Percentiles rank a stretch among this genome's conserved stretches.
Conservation (phyloP, 257 asterid genomes). For the Rauvolfia tetraphylla region DNA sequence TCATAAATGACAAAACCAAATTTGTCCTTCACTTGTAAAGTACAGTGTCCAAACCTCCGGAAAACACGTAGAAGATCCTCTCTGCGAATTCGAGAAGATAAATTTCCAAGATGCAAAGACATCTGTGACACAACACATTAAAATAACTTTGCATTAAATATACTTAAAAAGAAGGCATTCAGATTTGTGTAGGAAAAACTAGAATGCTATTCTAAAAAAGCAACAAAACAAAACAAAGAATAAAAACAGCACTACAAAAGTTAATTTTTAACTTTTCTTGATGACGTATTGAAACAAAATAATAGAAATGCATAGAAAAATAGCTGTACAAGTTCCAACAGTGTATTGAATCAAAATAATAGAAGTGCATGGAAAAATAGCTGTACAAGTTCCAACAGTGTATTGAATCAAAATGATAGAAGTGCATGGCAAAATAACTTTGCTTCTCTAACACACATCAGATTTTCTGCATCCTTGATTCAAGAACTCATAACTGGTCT, state of each 20-base stretch:
- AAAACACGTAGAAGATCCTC: slow-evolving; percentile 53
- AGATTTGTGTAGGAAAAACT: neutral
- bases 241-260: too few relatives aligned
- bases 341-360: too few relatives aligned
- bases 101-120: slow-evolving; percentile 66
- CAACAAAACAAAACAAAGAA: neutral
- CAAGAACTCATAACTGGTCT: neutral
- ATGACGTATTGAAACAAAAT: too few relatives aligned
- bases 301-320: neutral
- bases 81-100: slow-evolving; percentile 37
- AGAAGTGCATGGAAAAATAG: neutral
- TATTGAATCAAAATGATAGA: neutral
- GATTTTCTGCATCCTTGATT: neutral
- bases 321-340: neutral
- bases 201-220: neutral
- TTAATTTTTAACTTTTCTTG: too few relatives aligned
- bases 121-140: slow-evolving; percentile 33
- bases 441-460: neutral
- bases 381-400: neutral
- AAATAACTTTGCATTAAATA: neutral
- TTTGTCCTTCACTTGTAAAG: slow-evolving; percentile 43
- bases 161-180: neutral
- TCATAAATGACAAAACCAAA: slow-evolving; percentile 60
- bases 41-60: slow-evolving; percentile 58
- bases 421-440: neutral